Base-by-base conservation (phyloP, 306 rosid genomes). In the Pyrus bretschneideri region DNA sequence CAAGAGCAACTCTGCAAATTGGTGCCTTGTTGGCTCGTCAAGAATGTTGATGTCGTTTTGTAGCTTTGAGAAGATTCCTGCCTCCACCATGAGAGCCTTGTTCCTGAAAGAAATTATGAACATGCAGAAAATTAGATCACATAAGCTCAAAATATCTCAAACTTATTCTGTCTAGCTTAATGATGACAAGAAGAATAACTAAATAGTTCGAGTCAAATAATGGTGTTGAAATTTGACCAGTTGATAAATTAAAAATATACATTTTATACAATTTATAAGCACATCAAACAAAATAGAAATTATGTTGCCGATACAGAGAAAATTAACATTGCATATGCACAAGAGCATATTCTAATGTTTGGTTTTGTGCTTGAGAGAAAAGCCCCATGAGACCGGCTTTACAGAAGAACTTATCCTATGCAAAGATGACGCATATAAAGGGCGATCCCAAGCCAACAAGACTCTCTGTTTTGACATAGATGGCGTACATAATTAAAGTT, bases 31-130 rank as follows among this genome's bases (percentile, higher is more conserved):
- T 73, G 87, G 61, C 63, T 88, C 93, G 80, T 95, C 93, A 54
- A 84, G 49, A 77, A 44, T 76, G 71, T 81, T 90, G 66, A 88
- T 64, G 74, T 77, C 83, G 64, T 80, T 88, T 29, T 96, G 94
- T 66, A 93, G 81, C 69, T 86, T 87, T 79, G 87, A 85, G 44
- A 93, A 78, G 77, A 93, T 82, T 83, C 94, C 96, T 79, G 94
- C 94, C 83, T 87, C 97, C 86, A 91, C 87, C 82, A 88, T 88
- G 76, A 91, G 81, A 69, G 96, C 89, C 81, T 91, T 93, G 89
- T 88, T 91, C 91, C 98, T 93, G 89, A 82, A 40, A 40, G 38
- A 76, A 76, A 70, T 59, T 15, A 78, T 10, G 35, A 81, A 10
- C 66, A 40, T 73, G 62, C 75, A 29, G 52, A 8, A 11, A 75